phyloP scores from a whole-genome alignment of 2,329 filamentous ascomycete genomes.

The Aureobasidium namibiae region DNA sequence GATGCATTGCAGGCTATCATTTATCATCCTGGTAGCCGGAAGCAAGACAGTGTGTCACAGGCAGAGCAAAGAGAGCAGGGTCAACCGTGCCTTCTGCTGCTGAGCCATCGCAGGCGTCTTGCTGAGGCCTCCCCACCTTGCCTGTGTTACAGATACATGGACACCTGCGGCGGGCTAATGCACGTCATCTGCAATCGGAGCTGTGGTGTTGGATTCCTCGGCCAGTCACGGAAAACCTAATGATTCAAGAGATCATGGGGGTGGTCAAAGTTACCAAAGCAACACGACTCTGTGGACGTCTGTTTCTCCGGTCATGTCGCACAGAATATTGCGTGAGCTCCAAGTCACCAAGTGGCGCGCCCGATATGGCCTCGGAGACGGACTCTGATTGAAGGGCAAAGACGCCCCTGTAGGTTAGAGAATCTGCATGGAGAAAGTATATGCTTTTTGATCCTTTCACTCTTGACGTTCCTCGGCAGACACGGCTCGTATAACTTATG shows the following conservation, averaged over 20 bases:
- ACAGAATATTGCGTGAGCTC: neutral
- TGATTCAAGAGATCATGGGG: constrained; percentile 8
- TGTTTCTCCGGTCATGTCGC: constrained; percentile 4
- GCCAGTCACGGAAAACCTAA: neutral
- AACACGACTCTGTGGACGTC: neutral
- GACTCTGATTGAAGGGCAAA: neutral
- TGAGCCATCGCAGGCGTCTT: neutral
- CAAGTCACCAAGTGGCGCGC: neutral
- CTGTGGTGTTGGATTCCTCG: constrained; percentile 1
- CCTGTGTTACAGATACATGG: constrained; percentile 9
- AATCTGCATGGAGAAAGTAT: neutral
- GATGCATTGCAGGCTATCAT: neutral
- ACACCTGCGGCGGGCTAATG: constrained; percentile 9
- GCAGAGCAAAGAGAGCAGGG: neutral
- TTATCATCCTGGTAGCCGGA: constrained; percentile 11
- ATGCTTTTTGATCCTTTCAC: constrained; percentile 9
- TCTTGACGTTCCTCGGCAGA: neutral
- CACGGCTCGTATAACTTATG: constrained; percentile 4
- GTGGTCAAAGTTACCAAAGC: constrained; percentile 3
- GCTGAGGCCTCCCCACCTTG: constrained; percentile 11
- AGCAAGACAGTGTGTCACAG: constrained; percentile 6
- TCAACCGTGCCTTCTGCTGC: constrained; percentile 4
- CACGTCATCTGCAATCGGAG: constrained; percentile 10
- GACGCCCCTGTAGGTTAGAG: neutral
- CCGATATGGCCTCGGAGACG: neutral